Evolutionary conservation across 2,329 filamentous ascomycete genomes (phyloP).

Genomic region (Trichophyton mentagrophytes): DNA sequence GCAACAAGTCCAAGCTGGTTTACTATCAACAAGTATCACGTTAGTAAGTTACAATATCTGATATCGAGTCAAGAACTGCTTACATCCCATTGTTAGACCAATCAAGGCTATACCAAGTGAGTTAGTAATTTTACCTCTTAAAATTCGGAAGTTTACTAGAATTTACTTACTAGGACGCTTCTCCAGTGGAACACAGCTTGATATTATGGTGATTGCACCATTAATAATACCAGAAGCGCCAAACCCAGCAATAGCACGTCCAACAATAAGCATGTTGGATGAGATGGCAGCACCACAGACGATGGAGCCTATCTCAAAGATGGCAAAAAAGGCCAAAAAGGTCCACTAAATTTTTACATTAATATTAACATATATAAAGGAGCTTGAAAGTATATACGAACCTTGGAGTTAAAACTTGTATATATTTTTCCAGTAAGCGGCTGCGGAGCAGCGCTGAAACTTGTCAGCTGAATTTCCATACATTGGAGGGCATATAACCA

Average conservation of each 20-base stretch:
- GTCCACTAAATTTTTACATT: slow-evolving; percentile 16
- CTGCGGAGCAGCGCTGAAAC: slow-evolving; percentile 15
- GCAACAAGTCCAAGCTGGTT: slow-evolving; percentile 25
- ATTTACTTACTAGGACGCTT: neutral
- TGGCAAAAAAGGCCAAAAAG: slow-evolving; percentile 20
- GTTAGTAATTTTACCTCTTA: neutral
- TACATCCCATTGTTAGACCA: neutral
- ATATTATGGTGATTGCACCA: slow-evolving; percentile 15
- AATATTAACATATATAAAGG: too few species aligned
- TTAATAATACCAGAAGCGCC: slow-evolving; percentile 18
- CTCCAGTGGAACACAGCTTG: neutral
- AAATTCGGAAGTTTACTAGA: neutral
- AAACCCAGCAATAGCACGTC: slow-evolving; percentile 17
- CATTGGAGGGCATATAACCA: neutral
- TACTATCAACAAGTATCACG: slow-evolving; percentile 13
- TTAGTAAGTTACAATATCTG: neutral
- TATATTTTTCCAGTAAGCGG: slow-evolving; percentile 18
- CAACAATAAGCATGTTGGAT: slow-evolving; percentile 20
- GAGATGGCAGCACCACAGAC: slow-evolving; percentile 18
- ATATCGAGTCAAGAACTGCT: neutral
- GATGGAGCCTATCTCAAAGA: slow-evolving; percentile 23
- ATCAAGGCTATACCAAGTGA: neutral
- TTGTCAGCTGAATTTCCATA: neutral
- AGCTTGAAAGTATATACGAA: neutral
- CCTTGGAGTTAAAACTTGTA: slow-evolving; percentile 25